A percentile compares a stretch with the other conserved stretches of the same genome.
phyloP scores from a whole-genome alignment of 371 early-diverging fungal species.

The Batkoa obscura region DNA sequence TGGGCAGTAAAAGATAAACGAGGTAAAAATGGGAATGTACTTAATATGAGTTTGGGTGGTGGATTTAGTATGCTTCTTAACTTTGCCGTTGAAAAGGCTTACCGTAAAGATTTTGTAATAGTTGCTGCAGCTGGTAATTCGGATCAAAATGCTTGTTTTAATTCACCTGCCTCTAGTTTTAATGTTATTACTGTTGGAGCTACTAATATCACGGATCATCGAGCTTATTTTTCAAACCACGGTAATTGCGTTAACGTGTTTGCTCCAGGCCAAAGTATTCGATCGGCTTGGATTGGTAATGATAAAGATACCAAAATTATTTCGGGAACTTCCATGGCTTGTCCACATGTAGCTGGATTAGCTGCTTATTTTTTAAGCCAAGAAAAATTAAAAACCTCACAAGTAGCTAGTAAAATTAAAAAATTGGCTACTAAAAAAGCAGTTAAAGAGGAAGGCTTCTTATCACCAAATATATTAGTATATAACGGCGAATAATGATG shows the following conservation, averaged over 20 bases:
- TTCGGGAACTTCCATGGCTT: constrained; percentile 46
- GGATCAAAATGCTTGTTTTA: constrained; percentile 57
- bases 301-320: constrained; percentile 10
- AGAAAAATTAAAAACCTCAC: neutral
- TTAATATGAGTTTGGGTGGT: neutral
- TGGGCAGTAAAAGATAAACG: constrained; percentile 11
- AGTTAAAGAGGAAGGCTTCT: neutral
- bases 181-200: constrained; percentile 81
- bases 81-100: neutral
- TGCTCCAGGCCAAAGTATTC: constrained; percentile 29
- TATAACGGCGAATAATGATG: constrained; percentile 1
- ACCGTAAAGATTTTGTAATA: constrained; percentile 26
- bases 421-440: neutral
- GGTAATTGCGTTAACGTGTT: constrained; percentile 63
- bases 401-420: neutral
- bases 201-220: constrained; percentile 42
- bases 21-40: constrained; percentile 2
- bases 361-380: constrained; percentile 20
- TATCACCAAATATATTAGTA: neutral
- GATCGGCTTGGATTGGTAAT: neutral
- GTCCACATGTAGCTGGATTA: constrained; percentile 61
- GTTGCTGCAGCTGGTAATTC: constrained; percentile 37
- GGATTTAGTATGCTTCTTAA: neutral
- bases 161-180: constrained; percentile 63
- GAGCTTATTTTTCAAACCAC: constrained; percentile 51